Conservation (phyloP, 768 basidiomycete genomes). For the Calocybe indica region DNA sequence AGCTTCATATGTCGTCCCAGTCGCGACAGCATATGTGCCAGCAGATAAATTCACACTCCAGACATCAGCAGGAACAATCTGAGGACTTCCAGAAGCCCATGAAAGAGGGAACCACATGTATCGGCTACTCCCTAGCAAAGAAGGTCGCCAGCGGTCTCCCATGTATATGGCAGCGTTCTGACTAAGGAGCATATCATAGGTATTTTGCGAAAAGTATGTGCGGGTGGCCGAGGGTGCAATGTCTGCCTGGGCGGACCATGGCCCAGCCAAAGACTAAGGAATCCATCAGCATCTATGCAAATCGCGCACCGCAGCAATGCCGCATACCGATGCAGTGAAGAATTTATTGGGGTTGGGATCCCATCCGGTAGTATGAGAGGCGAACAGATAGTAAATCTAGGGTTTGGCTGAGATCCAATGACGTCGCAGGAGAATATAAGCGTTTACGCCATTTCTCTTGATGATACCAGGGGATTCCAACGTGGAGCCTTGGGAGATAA, state of each 20-base stretch:
- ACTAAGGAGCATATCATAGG: slow-evolving; percentile 45
- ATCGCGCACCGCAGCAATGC: not conserved
- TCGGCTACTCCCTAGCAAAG: slow-evolving; percentile 45
- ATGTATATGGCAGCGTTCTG: slow-evolving; percentile 48
- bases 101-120: slow-evolving; percentile 61
- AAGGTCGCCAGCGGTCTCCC: slow-evolving; percentile 59
- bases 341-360: slow-evolving; percentile 58
- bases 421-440: not conserved
- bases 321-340: slow-evolving; percentile 43
- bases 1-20: slow-evolving; percentile 51
- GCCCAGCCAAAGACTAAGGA: slow-evolving; percentile 41
- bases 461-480: slow-evolving; percentile 59
- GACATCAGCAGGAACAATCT: slow-evolving; percentile 49
- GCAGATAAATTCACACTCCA: slow-evolving; percentile 48
- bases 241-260: slow-evolving; percentile 53
- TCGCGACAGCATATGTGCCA: slow-evolving; percentile 43
- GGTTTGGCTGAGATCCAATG: not conserved
- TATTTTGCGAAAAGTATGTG: slow-evolving; percentile 61
- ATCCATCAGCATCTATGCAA: not conserved
- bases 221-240: slow-evolving; percentile 43
- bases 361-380: slow-evolving; percentile 55
- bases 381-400: slow-evolving; percentile 52
- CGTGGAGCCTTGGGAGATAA: slow-evolving; percentile 34
- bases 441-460: slow-evolving; percentile 44
- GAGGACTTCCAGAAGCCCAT: slow-evolving; percentile 48